Evolutionary conservation across 495 filamentous ascomycete species (phyloP).

Genomic region (Podospora tetraspora): DNA sequence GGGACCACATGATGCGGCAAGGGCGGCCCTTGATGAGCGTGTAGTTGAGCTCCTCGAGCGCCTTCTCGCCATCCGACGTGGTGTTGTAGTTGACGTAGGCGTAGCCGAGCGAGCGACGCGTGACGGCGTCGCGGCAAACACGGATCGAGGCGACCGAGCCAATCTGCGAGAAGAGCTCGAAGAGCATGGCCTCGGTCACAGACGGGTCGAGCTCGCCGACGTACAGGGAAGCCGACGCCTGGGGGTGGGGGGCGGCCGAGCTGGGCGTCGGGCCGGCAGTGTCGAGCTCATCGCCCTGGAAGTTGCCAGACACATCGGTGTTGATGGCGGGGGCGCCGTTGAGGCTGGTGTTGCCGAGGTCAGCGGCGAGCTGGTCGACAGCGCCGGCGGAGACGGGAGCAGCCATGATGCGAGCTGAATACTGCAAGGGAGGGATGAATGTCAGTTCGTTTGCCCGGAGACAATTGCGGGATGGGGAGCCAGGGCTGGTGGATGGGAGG

Average conservation of each 20-base stretch:
- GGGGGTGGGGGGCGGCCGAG: conserved; percentile 64
- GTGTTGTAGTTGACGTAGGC: conserved; percentile 99
- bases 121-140: conserved; percentile 98
- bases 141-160: conserved; percentile 98
- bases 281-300: conserved; percentile 49
- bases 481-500: conserved; percentile 1
- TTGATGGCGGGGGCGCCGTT: conserved; percentile 61
- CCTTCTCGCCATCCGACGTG: conserved; percentile 91
- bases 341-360: conserved; percentile 55
- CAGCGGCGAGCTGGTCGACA: conserved; percentile 65
- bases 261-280: conserved; percentile 62
- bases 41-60: conserved; percentile 99
- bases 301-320: conserved; percentile 54
- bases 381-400: conserved; percentile 55
- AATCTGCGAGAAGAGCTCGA: conserved; percentile 99
- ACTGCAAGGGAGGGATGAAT: not conserved
- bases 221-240: conserved; percentile 95
- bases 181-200: conserved; percentile 99
- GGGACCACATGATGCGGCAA: conserved; percentile 99
- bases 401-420: conserved; percentile 50
- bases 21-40: conserved; percentile 97
- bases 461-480: not conserved
- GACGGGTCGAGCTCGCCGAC: conserved; percentile 96
- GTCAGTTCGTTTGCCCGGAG: conserved; percentile 11
- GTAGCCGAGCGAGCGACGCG: conserved; percentile 96